A percentile compares a stretch with the other conserved stretches of the same genome.
These are phyloP conservation scores for Phlebiopsis gigantea DNA, from an alignment of 768 basidiomycete species.

Conservation along the genomic window DNA sequence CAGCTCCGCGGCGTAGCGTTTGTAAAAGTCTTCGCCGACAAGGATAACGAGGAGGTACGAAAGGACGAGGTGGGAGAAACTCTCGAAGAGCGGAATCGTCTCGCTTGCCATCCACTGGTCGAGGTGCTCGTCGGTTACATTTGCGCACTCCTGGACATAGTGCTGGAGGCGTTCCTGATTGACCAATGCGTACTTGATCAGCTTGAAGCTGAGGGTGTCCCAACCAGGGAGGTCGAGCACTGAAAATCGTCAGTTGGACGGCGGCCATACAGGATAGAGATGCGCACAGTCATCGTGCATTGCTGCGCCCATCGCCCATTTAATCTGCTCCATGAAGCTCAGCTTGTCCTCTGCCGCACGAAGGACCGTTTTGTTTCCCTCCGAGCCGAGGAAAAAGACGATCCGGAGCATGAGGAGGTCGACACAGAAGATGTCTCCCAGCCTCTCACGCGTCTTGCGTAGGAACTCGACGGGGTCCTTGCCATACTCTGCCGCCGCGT, in stretches of 20 bases:
- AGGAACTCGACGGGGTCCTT: neutral
- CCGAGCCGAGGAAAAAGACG: conserved; percentile 3
- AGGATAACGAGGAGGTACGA: neutral
- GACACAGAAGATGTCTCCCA: conserved; percentile 5
- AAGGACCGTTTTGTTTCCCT: neutral
- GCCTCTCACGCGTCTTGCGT: neutral
- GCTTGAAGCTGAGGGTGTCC: neutral
- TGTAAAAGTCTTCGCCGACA: conserved; percentile 2
- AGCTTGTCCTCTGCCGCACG: conserved; percentile 3
- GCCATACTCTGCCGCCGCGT: neutral
- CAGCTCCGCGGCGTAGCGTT: conserved; percentile 1
- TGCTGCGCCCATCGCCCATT: conserved; percentile 1
- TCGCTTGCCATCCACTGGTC: neutral
- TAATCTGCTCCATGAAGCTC: conserved; percentile 1
- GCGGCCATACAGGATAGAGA: neutral
- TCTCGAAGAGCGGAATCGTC: neutral
- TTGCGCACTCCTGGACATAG: neutral
- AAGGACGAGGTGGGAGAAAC: conserved; percentile 4
- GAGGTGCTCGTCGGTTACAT: neutral
- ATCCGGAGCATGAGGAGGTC: neutral
- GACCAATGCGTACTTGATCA: neutral
- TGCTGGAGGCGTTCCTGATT: neutral
- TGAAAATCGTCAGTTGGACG: neutral
- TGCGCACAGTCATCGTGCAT: neutral
- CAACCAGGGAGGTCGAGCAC: neutral